Evolutionary conservation across 805 yeast genomes (phyloP).

Genomic region (Spathaspora boniae): DNA sequence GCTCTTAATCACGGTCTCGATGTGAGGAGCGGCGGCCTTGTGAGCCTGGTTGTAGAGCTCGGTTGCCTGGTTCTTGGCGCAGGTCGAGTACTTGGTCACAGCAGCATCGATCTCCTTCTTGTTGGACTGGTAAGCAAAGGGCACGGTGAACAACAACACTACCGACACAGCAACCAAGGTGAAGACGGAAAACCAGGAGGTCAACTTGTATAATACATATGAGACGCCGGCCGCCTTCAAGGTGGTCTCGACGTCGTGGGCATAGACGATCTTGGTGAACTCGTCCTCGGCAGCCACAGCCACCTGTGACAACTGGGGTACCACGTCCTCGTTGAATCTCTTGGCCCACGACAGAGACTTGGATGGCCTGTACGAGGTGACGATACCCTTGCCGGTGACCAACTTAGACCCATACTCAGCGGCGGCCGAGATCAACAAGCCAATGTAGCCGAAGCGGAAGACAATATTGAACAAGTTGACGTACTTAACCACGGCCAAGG

Average conservation of each 20-base stretch:
- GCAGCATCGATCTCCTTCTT: constrained; percentile 74
- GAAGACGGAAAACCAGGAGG: constrained; percentile 74
- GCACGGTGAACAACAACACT: constrained; percentile 66
- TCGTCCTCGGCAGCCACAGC: constrained; percentile 51
- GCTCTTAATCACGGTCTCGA: constrained; percentile 54
- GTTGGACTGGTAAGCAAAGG: constrained; percentile 69
- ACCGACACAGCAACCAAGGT: constrained; percentile 56
- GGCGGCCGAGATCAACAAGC: constrained; percentile 55
- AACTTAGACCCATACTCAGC: constrained; percentile 75
- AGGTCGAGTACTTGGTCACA: constrained; percentile 39
- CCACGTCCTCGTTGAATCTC: constrained; percentile 31
- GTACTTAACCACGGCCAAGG: constrained; percentile 55
- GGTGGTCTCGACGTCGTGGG: constrained; percentile 70
- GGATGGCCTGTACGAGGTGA: constrained; percentile 72
- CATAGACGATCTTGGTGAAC: constrained; percentile 55
- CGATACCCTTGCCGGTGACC: constrained; percentile 75
- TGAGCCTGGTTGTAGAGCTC: constrained; percentile 38
- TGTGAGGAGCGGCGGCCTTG: constrained; percentile 51
- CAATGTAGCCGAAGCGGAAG: constrained; percentile 57
- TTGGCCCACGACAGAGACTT: constrained; percentile 30
- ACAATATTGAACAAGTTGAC: constrained; percentile 60
- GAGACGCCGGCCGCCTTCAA: constrained; percentile 65
- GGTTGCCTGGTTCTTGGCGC: constrained; percentile 50
- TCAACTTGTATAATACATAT: constrained; percentile 66
- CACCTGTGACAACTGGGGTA: constrained; percentile 42